Conservation (phyloP, 192 early-diverging fungal species). For the Dissophora globulifera region DNA sequence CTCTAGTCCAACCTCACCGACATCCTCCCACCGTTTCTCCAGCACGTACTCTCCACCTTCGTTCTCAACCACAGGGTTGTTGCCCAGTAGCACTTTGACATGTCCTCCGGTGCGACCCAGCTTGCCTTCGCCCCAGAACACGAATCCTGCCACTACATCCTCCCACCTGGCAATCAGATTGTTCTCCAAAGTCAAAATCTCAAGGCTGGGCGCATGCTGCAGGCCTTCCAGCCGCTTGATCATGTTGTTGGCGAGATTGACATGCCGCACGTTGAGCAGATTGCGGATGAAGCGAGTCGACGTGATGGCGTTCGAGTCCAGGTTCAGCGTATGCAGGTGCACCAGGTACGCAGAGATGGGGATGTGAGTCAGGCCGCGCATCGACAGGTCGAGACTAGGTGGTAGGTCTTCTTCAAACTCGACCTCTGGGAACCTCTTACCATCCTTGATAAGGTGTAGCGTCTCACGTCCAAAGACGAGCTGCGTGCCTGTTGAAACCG, state of each 20-base stretch:
- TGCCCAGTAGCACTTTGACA: constrained; percentile 36
- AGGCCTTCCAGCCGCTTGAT: constrained; percentile 47
- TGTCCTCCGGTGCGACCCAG: constrained; percentile 30
- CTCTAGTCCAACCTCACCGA: constrained; percentile 35
- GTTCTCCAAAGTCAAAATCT: constrained; percentile 31
- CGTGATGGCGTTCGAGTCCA: constrained; percentile 46
- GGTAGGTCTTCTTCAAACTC: constrained; percentile 25
- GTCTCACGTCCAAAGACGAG: constrained; percentile 53
- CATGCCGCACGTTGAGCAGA: constrained; percentile 26
- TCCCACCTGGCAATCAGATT: constrained; percentile 49
- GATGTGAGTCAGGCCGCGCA: constrained; percentile 48
- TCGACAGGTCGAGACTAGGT: constrained; percentile 28
- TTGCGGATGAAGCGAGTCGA: constrained; percentile 46
- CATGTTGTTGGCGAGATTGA: constrained; percentile 49
- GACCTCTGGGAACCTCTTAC: constrained; percentile 30
- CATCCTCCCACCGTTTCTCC: constrained; percentile 50
- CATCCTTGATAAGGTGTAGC: constrained; percentile 28
- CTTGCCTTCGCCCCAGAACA: constrained; percentile 51
- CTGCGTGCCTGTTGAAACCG: constrained; percentile 40
- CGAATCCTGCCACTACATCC: constrained; percentile 48
- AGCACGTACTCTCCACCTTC: constrained; percentile 51
- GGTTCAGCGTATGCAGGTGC: constrained; percentile 37
- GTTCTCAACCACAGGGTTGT: constrained; percentile 43
- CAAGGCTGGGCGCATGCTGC: constrained; percentile 41
- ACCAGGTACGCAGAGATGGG: constrained; percentile 42